phyloP scores from a whole-genome alignment of 1,284 basidiomycete species.

The Ganoderma boninense region DNA sequence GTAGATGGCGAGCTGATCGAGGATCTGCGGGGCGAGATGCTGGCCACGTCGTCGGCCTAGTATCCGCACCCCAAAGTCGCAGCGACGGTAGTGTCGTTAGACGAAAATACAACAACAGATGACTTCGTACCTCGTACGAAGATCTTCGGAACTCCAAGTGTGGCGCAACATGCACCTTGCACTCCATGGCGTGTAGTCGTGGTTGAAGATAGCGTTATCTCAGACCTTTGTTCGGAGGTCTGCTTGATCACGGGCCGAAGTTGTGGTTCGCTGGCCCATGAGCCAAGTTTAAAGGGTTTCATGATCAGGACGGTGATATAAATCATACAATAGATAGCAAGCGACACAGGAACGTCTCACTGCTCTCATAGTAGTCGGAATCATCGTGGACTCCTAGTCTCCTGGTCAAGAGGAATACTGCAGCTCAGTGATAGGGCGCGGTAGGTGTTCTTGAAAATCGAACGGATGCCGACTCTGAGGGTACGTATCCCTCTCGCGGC shows the following conservation, averaged over 20 bases:
- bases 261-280: too few relatives aligned
- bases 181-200: slow-evolving; percentile 6
- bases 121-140: slow-evolving; percentile 14
- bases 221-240: neutral
- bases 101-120: neutral
- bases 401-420: too few relatives aligned
- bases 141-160: slow-evolving; percentile 9
- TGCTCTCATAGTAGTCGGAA: too few relatives aligned
- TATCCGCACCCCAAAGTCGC: slow-evolving; percentile 35
- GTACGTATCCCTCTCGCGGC: too few relatives aligned
- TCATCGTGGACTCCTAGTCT: too few relatives aligned
- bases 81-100: neutral
- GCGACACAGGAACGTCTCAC: too few relatives aligned
- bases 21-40: slow-evolving; percentile 39
- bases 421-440: too few relatives aligned
- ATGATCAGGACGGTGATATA: too few relatives aligned
- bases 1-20: slow-evolving; percentile 44
- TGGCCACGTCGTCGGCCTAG: slow-evolving; percentile 41
- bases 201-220: slow-evolving; percentile 3
- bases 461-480: too few relatives aligned
- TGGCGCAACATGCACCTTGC: slow-evolving; percentile 5
- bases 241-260: neutral
- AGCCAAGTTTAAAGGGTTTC: neutral
- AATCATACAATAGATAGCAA: too few relatives aligned
- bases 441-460: too few relatives aligned